Evolutionary conservation across 2,329 filamentous ascomycete species (phyloP), one percentile per base, ranked within the genome.

Genomic region (Pseudonectria foliicola): DNA sequence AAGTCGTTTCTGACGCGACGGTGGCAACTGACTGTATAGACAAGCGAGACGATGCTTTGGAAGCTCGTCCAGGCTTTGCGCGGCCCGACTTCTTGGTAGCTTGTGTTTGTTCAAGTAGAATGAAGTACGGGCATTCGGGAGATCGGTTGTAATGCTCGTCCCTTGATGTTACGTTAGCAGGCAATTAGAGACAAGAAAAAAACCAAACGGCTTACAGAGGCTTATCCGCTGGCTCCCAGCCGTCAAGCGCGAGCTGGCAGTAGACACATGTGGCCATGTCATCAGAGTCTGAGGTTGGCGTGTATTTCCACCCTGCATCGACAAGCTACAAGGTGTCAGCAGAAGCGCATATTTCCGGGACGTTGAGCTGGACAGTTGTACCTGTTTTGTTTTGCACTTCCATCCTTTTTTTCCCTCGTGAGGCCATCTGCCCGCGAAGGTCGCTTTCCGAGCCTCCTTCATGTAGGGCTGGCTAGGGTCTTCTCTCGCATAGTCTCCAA

Each of bases 181-280:
- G 13, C 18, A n/a, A 10, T 30, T 7, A 26, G 32, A n/a, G 4
- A 24, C 10, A 12, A 25, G 5, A 21, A 8, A 3, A 10, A 13
- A 8, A 10, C 4, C 6, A 25, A 10, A 7, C 52, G 39, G 62
- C 82, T 62, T 59, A 88, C 80, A 83, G 75, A 42, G 92, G 92
- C 55, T 94, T 86, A 58, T 98, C 92, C 39, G 82, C 80, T 2
- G 83, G 82, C 55, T 96, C 92, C 92, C 93, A 98, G 6, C 88
- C 88, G 59, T 96, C 90, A 10, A 98, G 73, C 10, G 83, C 87
- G 12, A 96, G 65, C 38, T 84, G 78, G 64, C 92, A 98, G 62
- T 96, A 95, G 18, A 85, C 74, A 57, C 92, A 98, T 10, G 84
- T 92, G 8, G 86, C 85, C 64, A 90, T 85, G 59, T 98, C 92